Evolutionary conservation across 148 eudicot species (phyloP).

Genomic region (Vaccinium corymbosum): DNA sequence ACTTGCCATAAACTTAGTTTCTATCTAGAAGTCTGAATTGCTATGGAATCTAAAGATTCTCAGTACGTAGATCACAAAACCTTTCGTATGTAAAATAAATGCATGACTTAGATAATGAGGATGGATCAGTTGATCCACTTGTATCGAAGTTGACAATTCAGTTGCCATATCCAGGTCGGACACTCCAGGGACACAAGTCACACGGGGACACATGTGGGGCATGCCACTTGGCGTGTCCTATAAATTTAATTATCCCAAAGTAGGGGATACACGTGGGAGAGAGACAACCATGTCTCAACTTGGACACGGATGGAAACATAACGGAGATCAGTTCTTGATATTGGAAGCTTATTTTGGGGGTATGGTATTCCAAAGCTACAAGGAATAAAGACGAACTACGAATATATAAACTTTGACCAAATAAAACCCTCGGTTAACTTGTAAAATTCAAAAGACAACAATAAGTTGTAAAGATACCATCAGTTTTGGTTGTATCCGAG

Average conservation of each 20-base stretch:
- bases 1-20: neutral
- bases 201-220: neutral
- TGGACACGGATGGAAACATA: neutral
- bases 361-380: neutral
- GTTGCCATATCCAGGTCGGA: neutral
- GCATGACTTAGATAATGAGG: neutral
- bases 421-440: neutral
- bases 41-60: constrained; percentile 8
- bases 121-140: neutral
- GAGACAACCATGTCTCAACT: neutral
- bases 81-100: neutral
- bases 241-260: neutral
- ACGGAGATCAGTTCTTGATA: neutral
- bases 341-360: neutral
- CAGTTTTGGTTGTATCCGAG: neutral
- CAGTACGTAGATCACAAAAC: neutral
- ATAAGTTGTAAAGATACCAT: neutral
- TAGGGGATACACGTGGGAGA: neutral
- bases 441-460: neutral
- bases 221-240: neutral
- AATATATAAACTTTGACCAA: neutral
- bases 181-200: neutral
- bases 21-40: neutral
- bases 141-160: neutral
- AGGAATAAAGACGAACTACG: neutral